Base-by-base conservation (phyloP, 768 basidiomycete species). In the Chalciporus piperatus region DNA sequence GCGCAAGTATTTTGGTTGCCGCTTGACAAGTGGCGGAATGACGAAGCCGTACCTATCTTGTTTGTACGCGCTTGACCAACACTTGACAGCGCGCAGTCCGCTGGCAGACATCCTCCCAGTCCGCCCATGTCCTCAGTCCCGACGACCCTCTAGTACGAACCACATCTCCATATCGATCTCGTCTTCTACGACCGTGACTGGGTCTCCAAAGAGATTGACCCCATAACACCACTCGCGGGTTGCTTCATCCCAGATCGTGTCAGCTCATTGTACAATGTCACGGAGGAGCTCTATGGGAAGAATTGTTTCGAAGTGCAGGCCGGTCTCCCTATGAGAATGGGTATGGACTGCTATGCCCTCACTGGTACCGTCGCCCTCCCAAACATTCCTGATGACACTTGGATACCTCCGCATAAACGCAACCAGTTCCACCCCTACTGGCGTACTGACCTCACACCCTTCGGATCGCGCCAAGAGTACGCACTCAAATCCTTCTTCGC, bases 401-500 rank as follows among this genome's bases (percentile, higher is more conserved):
- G 56, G 53, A 65, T 69, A 48, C 63, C 70, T 16, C 64, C 72
- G 16, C 74, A 78, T 14, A 65, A 74, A 30, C 80, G 82, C 14
- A 79, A 80, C 6, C 82, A 83, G 49, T 96, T 82, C 67, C 96
- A 98, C 70, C 90, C 93, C 1, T 98, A 98, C 67, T 98, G 96
- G 96, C 78, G 95, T 11, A 80, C 79, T 30, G 95, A 98, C 71
- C 82, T 98, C 40, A 82, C 81, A 1, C 75, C 82, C 0, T 87
- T 98, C 56, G 84, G 81, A 2, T 76, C 79, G 38, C 79, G 95
- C 19, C 94, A 98, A 65, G 89, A 92, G 60, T 84, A 82, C 70
- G 90, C 95, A 77, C 78, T 98, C 65, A 87, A 87, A 60, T 92
- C 92, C 3, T 95, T 95, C 71, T 91, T 98, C 57, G 89, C 93